A percentile compares a stretch with the other conserved stretches of the same genome.
These are phyloP conservation scores for Trametes cinnabarina DNA, from an alignment of 768 basidiomycete species.

Conservation along the genomic window DNA sequence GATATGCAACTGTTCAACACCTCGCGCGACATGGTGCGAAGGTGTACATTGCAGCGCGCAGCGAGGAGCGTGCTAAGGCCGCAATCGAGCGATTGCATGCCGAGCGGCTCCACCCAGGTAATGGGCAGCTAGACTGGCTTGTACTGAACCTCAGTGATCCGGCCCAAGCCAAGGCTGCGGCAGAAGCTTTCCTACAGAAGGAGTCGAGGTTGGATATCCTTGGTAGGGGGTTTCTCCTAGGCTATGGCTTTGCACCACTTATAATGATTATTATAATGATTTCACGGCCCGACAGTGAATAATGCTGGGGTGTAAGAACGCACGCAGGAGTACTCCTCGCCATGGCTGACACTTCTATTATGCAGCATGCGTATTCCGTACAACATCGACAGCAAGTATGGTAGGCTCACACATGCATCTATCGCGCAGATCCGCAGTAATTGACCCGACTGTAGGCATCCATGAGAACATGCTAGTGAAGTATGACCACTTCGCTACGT, in stretches of 20 bases:
- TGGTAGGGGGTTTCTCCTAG: conserved; percentile 26
- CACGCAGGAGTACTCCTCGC: too few species aligned
- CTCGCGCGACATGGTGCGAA: conserved; percentile 44
- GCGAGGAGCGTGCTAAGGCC: conserved; percentile 29
- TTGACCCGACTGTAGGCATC: conserved; percentile 31
- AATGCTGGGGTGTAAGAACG: conserved; percentile 50
- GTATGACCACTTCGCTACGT: conserved; percentile 26
- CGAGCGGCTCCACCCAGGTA: conserved; percentile 30
- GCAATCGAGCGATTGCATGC: conserved; percentile 36
- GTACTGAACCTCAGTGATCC: conserved; percentile 42
- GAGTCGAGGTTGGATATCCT: conserved; percentile 46
- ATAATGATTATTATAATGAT: background rate
- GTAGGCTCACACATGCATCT: background rate
- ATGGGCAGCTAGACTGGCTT: conserved; percentile 36
- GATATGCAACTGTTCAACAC: conserved; percentile 37
- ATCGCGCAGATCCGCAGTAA: too few species aligned
- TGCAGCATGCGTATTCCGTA: conserved; percentile 28
- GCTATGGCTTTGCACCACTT: too few species aligned
- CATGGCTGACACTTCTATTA: background rate
- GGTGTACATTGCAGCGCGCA: conserved; percentile 38
- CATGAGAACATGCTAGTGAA: conserved; percentile 43
- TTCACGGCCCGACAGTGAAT: conserved; percentile 37
- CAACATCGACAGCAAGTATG: conserved; percentile 13
- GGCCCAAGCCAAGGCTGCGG: conserved; percentile 32
- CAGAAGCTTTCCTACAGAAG: conserved; percentile 36